Base-by-base conservation (phyloP, 2,329 filamentous ascomycete species). In the Xylariaceae sp. region DNA sequence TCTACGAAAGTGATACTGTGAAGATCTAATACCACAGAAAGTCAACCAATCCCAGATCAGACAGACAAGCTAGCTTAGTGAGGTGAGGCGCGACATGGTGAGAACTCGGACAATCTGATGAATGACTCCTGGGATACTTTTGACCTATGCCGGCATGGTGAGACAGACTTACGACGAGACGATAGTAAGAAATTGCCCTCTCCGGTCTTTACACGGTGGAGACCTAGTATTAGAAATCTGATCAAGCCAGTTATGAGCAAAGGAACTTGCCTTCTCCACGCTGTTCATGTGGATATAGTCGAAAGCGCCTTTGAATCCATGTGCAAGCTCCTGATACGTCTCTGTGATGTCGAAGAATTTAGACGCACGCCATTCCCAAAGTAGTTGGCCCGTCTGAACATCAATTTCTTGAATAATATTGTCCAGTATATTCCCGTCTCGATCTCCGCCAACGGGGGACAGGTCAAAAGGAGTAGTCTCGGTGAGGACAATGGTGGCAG, bases 401-500 rank as follows among this genome's bases (percentile, higher is more conserved):
- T 58, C 49, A 36, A 60, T 53, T 41, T 60, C 58, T 31, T 56
- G 52, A 9, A 55, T 30, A n/a, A 58, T 49, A 15, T 51, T 52
- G 31, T 57, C 53, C 10, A 55, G 15, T 22, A 52, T 45, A 17
- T 45, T 32, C 27, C 56, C 51, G 30, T 52, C 31, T 11, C 44
- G 35, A n/a, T 49, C 45, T 3, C 55, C 55, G 15, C 55, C 50
- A 5, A 53, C 45, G 2, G 38, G 19, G 3, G 49, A 53, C 11
- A 58, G 47, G 19, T 59, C 35, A n/a, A 48, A 57, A 6, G 44
- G 15, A 2, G 53, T 51, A 4, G 51, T 41, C 45, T 63, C 49
- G 18, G 57, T 64, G 7, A 58, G 47, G 5, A 58, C 49, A 30
- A 63, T 43, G 14, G 63, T 31, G 9, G 53, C 59, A 18, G 60